Base-by-base conservation (phyloP, 495 filamentous ascomycete genomes). In the Poronia punctata region DNA sequence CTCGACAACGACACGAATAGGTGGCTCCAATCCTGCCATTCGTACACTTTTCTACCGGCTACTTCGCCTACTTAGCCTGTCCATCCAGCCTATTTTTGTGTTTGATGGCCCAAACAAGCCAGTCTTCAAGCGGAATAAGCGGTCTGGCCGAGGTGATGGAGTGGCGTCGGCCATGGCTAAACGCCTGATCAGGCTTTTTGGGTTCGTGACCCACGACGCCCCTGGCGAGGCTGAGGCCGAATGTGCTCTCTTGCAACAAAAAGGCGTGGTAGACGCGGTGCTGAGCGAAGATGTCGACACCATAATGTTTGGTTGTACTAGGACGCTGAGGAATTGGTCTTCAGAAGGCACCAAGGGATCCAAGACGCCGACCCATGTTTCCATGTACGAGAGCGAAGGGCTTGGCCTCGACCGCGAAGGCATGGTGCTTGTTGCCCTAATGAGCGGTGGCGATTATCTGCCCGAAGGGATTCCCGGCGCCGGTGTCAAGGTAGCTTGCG, bases 251-350 rank as follows among this genome's bases (percentile, higher is more conserved):
- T 59, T 99, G 14, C 89, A 99, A 57, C 72, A 74, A 40, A 74
- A 79, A 20, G 88, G 88, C 0, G 69, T 95, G 29, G 93, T 97
- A 3, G 93, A 99, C 62, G 92, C 85, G 0, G 93, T 97, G 9
- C 74, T 99, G 52, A 96, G 86, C 55, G 89, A 99, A 59, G 93
- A 99, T 68, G 88, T 96, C 25, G 93, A 99, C 60, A 88, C 93
- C 2, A 72, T 99, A 51, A 97, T 99, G 93, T 99, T 97, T 58
- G 93, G 93, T 2, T 88, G 85, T 32, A 76, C 72, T 0, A 58
- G 75, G 32, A 92, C 80, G 0, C 63, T 96, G 21, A 75, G 87
- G 43, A 89, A 88, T 51, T 98, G 88, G 79, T 83, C 84, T 0
- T 75, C 80, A 15, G 87, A 94, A 59, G 72, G 67, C 14, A 65